Base-by-base conservation (phyloP, 192 early-diverging fungal genomes). In the Backusella tuberculispora region DNA sequence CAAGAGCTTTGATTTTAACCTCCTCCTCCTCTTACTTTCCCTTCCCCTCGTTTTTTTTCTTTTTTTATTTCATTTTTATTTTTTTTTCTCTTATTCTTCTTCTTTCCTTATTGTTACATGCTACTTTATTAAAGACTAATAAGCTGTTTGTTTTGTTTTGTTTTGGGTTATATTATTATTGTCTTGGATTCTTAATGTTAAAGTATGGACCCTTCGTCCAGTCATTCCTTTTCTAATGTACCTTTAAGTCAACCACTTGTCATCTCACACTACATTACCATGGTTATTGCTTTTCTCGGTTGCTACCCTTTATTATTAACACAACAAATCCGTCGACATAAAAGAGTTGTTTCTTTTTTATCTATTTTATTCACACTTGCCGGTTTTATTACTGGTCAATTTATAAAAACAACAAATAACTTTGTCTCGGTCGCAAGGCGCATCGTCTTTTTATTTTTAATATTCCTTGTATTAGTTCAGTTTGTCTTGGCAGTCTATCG, bases 241-340 rank as follows among this genome's bases (percentile, higher is more conserved):
- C 84, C 82, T 37, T 19, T 83, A 67, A 48, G 63, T 12, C 82
- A 85, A 38, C 80, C 84, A 5, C 65, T 83, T 63, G 82, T 85
- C 72, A 78, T 85, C 72, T 80, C 80, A 41, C 84, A 85, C 75
- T 76, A 78, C 48, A 74, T 80, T 21, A 80, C 74, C 68, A 85
- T 85, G 81, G 41, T 75, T 56, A 76, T 75, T 14, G 81, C 78
- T 50, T 85, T 81, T 66, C 77, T 75, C 43, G 63, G 80, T 41
- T 77, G 79, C 34, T 76, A 80, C 63, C 84, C 84, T 14, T 26
- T 85, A 26, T 80, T 75, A 38, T 72, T 85, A 38, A 83, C 83
- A 53, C 81, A 69, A 72, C 72, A 71, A 68, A 50, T 66, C 24
- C 72, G 63, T 48, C 26, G 60, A 63, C 60, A 69, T 26, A 69